Base-by-base conservation (phyloP, 2,329 filamentous ascomycete species). In the Fusarium sarcochroum region DNA sequence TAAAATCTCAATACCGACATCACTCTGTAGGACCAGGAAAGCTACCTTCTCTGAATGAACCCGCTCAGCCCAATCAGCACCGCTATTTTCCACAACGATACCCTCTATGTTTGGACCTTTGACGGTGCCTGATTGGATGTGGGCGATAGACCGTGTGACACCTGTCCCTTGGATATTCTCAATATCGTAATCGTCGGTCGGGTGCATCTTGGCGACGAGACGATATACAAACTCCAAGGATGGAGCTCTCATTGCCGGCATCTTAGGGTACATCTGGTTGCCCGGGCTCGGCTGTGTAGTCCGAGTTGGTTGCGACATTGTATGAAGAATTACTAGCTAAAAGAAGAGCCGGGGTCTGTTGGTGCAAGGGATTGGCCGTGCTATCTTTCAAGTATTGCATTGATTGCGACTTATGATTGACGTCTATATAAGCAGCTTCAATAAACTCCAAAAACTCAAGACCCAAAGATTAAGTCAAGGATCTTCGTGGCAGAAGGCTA, bases 101-200 rank as follows among this genome's bases (percentile, higher is more conserved):
- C 45, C 45, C 2, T 48, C 45, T 32, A 48, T 48, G 4, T 34
- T 34, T 20, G 47, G 47, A 9, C 47, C 32, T 5, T 20, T 50
- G 7, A 50, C 34, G n/a, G 47, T 50, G 7, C 47, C 47, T 14
- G 47, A 50, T 15, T 50, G 20, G 1, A 50, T 50, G 13, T 14
- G 32, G 18, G 21, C 47, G 13, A 50, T 50, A 4, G 47, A 38
- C 32, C 47, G 34, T 5, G 47, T 50, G 7, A 50, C 23, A 27
- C 48, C 48, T 20, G 35, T 40, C 14, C 48, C 48, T 13, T 50
- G 48, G 7, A 50, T 40, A 18, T 40, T 50, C n/a, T 50, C 48
- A 6, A 50, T 27, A 17, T 50, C 48, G 10, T 49, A 49, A 20
- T 18, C 30, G 25, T 49, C 23, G 11, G 30, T 49, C 11, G 46